These are phyloP conservation scores for Pyracantha coccinea DNA, from an alignment of 331 rosid species.

Conservation along the genomic window DNA sequence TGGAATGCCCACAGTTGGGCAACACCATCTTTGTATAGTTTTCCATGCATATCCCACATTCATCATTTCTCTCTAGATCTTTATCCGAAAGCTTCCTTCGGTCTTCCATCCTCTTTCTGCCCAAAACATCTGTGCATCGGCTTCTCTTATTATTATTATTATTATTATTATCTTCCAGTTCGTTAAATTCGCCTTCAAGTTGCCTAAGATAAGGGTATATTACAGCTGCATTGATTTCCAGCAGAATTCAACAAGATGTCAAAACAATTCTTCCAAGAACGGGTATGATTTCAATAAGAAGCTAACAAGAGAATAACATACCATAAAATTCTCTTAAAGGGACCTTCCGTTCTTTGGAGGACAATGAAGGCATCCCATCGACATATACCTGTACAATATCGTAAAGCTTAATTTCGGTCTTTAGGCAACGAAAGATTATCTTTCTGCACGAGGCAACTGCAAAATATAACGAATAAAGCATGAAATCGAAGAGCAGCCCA, in stretches of 20 bases:
- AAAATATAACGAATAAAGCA: neutral
- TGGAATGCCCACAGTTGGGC: conserved; percentile 75
- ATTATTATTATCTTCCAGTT: conserved; percentile 16
- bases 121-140: conserved; percentile 16
- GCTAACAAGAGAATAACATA: conserved; percentile 14
- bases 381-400: conserved; percentile 31
- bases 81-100: conserved; percentile 10
- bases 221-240: conserved; percentile 45
- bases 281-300: neutral
- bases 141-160: conserved; percentile 9
- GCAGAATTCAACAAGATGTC: neutral
- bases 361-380: conserved; percentile 54
- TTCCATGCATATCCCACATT: conserved; percentile 86
- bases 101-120: conserved; percentile 28
- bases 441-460: neutral
- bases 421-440: neutral
- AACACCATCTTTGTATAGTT: conserved; percentile 46
- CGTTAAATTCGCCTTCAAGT: conserved; percentile 47
- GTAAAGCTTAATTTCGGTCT: conserved; percentile 8
- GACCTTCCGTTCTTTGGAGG: conserved; percentile 60
- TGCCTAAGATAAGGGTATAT: conserved; percentile 67
- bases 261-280: neutral
- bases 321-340: conserved; percentile 65
- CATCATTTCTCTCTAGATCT: conserved; percentile 46
- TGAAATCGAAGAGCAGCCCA: conserved; percentile 5